Evolutionary conservation across 805 yeast genomes (phyloP), one percentile per base, ranked within the genome.

Genomic region (Candida silvatica): DNA sequence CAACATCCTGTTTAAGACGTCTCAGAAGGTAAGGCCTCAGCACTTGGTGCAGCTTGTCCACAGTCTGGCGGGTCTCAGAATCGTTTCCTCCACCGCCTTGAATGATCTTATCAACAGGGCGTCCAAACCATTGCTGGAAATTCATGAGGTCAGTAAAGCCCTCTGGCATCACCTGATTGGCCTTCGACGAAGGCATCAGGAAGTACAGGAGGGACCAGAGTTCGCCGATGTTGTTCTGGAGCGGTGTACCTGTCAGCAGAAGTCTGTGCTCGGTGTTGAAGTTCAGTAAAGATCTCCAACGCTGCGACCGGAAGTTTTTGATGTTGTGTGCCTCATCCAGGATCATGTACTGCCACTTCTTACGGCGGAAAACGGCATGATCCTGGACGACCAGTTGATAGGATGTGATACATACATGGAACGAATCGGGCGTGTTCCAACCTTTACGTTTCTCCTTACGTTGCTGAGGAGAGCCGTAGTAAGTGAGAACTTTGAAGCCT

Each of bases 111-210:
- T 92, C 97, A 4, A 92, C 97, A 0, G 99, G 98, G 41, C 79
- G 74, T n/a, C 97, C 95, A 58, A 92, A 92, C 99, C 98, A 92
- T 44, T 84, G 94, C 50, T 92, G 98, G 56, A 92, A 92, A 50
- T 92, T 95, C 44, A 85, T 92, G 40, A 92, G 65, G 49, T 90
- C 87, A 1, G 99, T 97, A 71, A 92, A 92, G 2, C 97, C 98
- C 34, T 81, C 88, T 0, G 95, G 90, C 87, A 85, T 80, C 11
- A 80, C 71, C 43, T 79, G 81, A 22, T 29, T 37, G 11, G 37
- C 38, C 36, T 77, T 77, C 0, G 86, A 67, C 1, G 94, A 81
- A 0, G 99, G 99, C 99, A 92, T 92, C 50, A 92, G 64, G 53
- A 92, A 92, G 56, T 92, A 92, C 17, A 92, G 65, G 47, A 92